These are phyloP conservation scores for Mycena chlorophos DNA, from an alignment of 768 basidiomycete species.

Conservation along the genomic window DNA sequence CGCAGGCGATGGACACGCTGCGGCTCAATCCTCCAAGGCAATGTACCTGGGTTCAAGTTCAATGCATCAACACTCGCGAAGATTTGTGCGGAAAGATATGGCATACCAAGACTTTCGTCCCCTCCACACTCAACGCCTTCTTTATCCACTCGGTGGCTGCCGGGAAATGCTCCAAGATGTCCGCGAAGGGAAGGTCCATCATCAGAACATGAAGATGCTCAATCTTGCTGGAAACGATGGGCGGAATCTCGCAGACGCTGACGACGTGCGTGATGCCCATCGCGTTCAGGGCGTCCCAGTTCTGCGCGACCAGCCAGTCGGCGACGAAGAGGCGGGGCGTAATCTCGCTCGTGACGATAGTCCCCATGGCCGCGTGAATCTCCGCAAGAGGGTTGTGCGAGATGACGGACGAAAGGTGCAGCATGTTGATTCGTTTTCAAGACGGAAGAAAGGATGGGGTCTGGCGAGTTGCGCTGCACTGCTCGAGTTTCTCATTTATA, in stretches of 20 bases:
- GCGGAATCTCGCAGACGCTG: constrained; percentile 42
- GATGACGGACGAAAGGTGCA: constrained; percentile 1
- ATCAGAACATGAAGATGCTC: constrained; percentile 25
- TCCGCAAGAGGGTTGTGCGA: constrained; percentile 9
- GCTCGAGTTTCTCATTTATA: too few species aligned
- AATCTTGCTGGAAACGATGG: constrained; percentile 26
- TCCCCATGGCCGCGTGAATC: constrained; percentile 14
- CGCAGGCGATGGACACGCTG: constrained; percentile 51
- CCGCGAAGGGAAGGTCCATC: constrained; percentile 36
- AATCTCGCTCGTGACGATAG: constrained; percentile 30
- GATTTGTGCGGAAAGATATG: not conserved
- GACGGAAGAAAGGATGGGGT: too few species aligned
- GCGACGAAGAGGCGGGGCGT: constrained; percentile 49
- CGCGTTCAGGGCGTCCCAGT: constrained; percentile 33
- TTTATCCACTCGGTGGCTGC: constrained; percentile 49
- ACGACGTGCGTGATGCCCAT: constrained; percentile 55
- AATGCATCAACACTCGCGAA: not conserved
- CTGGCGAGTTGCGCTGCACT: too few species aligned
- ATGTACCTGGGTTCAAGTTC: constrained; percentile 56
- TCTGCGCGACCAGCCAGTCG: constrained; percentile 40
- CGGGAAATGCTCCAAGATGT: constrained; percentile 46
- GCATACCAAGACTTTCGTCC: constrained; percentile 42
- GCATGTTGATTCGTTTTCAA: too few species aligned
- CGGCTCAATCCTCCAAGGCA: constrained; percentile 52
- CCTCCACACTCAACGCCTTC: constrained; percentile 40